Evolutionary conservation across 176 grass and related monocot genomes (phyloP).

Genomic region (Rhipidocladum racemiflorum): DNA sequence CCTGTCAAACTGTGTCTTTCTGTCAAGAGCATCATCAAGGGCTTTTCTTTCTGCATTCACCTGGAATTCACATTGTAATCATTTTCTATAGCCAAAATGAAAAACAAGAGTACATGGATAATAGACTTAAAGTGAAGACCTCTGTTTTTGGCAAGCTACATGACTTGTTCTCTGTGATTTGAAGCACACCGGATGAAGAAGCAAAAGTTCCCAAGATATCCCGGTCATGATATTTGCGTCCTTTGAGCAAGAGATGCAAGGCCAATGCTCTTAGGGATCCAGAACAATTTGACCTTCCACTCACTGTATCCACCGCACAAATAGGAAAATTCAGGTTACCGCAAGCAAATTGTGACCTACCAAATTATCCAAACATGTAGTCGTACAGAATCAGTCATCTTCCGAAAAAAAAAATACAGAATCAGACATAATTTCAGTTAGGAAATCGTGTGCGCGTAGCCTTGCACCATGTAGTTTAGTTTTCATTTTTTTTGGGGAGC

Average conservation of each 20-base stretch:
- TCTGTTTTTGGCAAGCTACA: conserved; percentile 3
- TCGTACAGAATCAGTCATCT: background rate
- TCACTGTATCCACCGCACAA: conserved; percentile 23
- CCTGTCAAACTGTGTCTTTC: background rate
- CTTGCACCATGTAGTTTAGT: no score
- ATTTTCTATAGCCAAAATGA: background rate
- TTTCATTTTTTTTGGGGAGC: no score
- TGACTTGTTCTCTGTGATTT: conserved; percentile 38
- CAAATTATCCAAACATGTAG: background rate
- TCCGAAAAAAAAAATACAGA: no score
- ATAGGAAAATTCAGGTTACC: background rate
- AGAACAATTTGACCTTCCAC: conserved; percentile 16
- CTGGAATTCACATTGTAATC: conserved; percentile 23
- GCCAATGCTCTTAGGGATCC: conserved; percentile 27
- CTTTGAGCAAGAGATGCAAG: conserved; percentile 36
- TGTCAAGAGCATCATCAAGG: conserved; percentile 14
- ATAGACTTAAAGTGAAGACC: conserved; percentile 1
- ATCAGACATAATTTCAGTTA: background rate
- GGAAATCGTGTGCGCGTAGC: background rate
- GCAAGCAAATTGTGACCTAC: background rate
- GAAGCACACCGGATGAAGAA: conserved; percentile 25
- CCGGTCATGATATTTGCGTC: background rate
- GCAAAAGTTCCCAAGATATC: background rate
- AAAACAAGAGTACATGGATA: conserved; percentile 1
- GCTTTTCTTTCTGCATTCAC: conserved; percentile 29